Evolutionary conservation across 2,329 filamentous ascomycete genomes (phyloP), one percentile per base, ranked within the genome.

Genomic region (Cladobotryum protrusum): DNA sequence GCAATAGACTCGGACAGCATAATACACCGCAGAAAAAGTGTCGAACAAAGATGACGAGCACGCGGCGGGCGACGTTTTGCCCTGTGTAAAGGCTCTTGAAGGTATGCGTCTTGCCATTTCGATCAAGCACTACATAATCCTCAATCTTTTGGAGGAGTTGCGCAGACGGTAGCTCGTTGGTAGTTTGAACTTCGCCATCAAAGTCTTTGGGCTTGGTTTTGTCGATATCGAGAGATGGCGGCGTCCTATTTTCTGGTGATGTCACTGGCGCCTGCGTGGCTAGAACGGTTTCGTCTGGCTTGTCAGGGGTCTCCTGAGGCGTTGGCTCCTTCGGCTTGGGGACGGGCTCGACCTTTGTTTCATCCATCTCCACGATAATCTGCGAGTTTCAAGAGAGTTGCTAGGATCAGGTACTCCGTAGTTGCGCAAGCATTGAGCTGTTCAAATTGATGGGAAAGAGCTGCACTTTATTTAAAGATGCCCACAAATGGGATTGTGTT

Each of bases 1-100:
- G 35, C 11, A 39, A 19, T 29, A 24, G 20, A 9, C 17, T 5
- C 5, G 5, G 24, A 32, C 40, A 13, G 75, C 84, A 66, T 74
- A 88, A 66, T 74, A 88, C 86, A 34, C 85, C 85, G 63, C 87
- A 90, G 73, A 87, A 89, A 67, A 90, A 91, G 68, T 90, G 86
- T 41, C 87, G 78, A 50, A 91, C 76, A 62, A 91, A 90, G 57
- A 90, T 80, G 39, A 89, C 67, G 32, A 91, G 72, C 24, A 87
- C 79, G 3, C 82, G 72, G 15, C 75, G 70, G 12, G 77, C 71
- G 3, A 73, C 72, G 48, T 78, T 77, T 43, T 65, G 71, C 4
- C 79, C 78, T 33, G 72, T 74, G 63, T 83, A 85, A 24, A 87
- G 67, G 57, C 76, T 81, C 65, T 78, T 78, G 66, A 89, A 89